phyloP scores from a whole-genome alignment of 495 filamentous ascomycete genomes.

The Tuber aestivum region DNA sequence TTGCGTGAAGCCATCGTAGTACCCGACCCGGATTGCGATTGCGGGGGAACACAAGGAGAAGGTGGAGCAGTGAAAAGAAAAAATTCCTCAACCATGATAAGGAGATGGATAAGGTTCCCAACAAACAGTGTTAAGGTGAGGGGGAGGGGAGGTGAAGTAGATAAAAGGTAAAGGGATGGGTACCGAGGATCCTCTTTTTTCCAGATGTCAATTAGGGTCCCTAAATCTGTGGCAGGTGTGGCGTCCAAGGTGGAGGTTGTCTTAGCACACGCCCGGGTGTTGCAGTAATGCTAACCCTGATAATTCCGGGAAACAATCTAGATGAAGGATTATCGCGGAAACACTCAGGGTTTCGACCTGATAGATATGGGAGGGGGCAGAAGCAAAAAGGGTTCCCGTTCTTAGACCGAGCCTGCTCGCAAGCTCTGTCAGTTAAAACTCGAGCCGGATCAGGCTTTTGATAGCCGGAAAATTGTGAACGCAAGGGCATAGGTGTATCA shows the following conservation, averaged over 20 bases:
- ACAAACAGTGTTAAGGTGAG: conserved; percentile 11
- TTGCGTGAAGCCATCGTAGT: conserved; percentile 31
- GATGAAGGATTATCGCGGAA: conserved; percentile 35
- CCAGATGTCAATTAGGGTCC: conserved; percentile 32
- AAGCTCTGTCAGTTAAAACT: conserved; percentile 1
- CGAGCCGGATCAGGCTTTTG: neutral
- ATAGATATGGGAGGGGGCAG: conserved; percentile 16
- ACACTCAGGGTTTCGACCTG: conserved; percentile 21
- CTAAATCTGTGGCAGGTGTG: conserved; percentile 27
- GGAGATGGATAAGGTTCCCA: conserved; percentile 3
- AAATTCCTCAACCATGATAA: conserved; percentile 34
- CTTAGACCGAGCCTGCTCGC: neutral
- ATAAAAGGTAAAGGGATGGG: conserved; percentile 41
- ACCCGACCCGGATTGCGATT: conserved; percentile 26
- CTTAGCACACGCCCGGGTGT: conserved; percentile 35
- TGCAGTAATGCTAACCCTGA: conserved; percentile 18
- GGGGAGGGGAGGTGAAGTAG: conserved; percentile 27
- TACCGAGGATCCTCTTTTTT: conserved; percentile 40
- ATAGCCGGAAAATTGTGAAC: conserved; percentile 12
- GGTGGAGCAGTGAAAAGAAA: conserved; percentile 34
- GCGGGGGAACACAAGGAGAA: conserved; percentile 23
- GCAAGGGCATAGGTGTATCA: conserved; percentile 26
- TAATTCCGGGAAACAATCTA: conserved; percentile 26
- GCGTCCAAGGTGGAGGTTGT: conserved; percentile 26
- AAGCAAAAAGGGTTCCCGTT: neutral